phyloP scores from a whole-genome alignment of 352 stramenopile species.

The Halophytophthora batemanensis region DNA sequence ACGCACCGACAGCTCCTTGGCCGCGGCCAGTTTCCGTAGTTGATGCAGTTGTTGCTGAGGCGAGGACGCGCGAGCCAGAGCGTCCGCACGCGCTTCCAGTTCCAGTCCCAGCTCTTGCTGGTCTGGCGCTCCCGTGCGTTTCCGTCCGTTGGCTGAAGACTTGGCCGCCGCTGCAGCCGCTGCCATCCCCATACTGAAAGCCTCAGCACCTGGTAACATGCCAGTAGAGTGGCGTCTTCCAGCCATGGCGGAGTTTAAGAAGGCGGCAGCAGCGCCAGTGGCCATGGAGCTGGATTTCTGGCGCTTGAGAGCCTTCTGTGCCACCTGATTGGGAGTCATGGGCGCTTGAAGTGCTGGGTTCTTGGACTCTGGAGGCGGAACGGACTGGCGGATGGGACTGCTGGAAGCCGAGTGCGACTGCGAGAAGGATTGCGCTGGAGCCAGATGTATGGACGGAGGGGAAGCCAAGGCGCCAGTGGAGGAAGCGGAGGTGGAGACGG shows the following conservation, averaged over 20 bases:
- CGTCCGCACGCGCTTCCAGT: constrained; percentile 22
- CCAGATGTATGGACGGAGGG: too few relatives aligned
- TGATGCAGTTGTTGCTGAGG: constrained; percentile 23
- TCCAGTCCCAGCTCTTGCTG: constrained; percentile 34
- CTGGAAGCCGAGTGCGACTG: too few relatives aligned
- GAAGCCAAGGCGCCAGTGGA: too few relatives aligned
- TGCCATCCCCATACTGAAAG: constrained; percentile 24
- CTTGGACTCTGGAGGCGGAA: too few relatives aligned
- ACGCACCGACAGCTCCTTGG: constrained; percentile 21
- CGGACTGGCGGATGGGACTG: too few relatives aligned
- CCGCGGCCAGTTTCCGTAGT: constrained; percentile 23
- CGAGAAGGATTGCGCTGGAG: too few relatives aligned
- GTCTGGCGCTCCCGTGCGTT: constrained; percentile 21
- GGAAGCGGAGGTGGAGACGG: constrained; percentile 15
- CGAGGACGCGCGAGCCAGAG: constrained; percentile 6
- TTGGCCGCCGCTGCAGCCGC: constrained; percentile 19
- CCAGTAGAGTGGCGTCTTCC: constrained; percentile 47
- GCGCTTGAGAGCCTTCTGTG: constrained; percentile 31
- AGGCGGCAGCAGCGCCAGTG: constrained; percentile 19
- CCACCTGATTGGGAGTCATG: too few relatives aligned
- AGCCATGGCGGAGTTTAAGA: constrained; percentile 29
- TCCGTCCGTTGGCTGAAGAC: constrained; percentile 6
- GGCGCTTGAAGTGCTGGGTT: too few relatives aligned
- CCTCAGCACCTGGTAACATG: constrained; percentile 35
- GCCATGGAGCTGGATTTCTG: constrained; percentile 33